These are phyloP conservation scores for Xylariaceae sp. DNA, from an alignment of 2,329 filamentous ascomycete genomes.

Conservation along the genomic window DNA sequence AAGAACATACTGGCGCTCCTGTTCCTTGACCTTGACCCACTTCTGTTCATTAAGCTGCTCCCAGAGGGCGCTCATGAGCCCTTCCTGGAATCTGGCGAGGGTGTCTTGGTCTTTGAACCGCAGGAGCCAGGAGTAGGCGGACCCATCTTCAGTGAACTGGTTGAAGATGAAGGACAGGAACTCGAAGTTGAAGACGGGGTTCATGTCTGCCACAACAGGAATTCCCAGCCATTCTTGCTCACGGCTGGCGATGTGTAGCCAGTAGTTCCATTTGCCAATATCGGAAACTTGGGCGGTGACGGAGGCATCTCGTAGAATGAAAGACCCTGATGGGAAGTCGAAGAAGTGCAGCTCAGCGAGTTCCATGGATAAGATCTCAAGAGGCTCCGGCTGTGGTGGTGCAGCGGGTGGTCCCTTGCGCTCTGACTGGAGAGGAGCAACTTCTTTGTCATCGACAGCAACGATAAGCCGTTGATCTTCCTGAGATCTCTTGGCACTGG, in stretches of 20 bases:
- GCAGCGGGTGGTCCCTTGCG: constrained; percentile 43
- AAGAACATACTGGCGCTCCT: constrained; percentile 88
- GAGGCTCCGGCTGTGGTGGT: constrained; percentile 64
- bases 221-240: constrained; percentile 84
- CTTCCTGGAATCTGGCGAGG: constrained; percentile 85
- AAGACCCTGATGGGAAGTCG: constrained; percentile 82
- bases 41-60: constrained; percentile 92
- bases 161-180: constrained; percentile 99
- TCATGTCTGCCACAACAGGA: constrained; percentile 82
- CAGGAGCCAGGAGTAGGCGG: constrained; percentile 91
- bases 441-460: constrained; percentile 25
- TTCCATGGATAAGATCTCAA: constrained; percentile 71
- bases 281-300: constrained; percentile 80
- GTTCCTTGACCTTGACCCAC: constrained; percentile 89
- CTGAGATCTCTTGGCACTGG: constrained; percentile 41
- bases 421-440: constrained; percentile 1
- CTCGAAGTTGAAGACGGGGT: constrained; percentile 98
- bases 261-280: constrained; percentile 89
- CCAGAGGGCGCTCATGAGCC: constrained; percentile 93
- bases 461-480: constrained; percentile 6
- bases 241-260: constrained; percentile 77
- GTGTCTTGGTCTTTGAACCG: constrained; percentile 81
- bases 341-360: constrained; percentile 87
- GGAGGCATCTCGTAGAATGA: constrained; percentile 71
- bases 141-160: constrained; percentile 82